These are phyloP conservation scores for Neurospora terricola DNA, from an alignment of 495 filamentous ascomycete genomes.

Conservation along the genomic window DNA sequence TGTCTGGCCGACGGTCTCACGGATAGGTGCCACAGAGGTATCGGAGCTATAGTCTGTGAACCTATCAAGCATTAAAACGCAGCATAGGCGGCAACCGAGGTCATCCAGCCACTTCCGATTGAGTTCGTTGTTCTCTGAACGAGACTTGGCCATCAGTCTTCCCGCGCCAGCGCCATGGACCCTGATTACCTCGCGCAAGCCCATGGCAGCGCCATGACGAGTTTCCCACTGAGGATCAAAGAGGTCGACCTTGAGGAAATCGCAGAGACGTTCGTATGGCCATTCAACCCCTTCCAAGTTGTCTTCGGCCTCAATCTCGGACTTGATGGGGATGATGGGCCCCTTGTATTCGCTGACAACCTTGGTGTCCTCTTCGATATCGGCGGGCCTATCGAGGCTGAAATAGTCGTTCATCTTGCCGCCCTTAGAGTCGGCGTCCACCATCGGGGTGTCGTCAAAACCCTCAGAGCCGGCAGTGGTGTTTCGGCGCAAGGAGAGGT, in stretches of 20 bases:
- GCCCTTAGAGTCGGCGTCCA: slow-evolving; percentile 48
- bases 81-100: slow-evolving; percentile 81
- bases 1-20: slow-evolving; percentile 94
- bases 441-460: slow-evolving; percentile 49
- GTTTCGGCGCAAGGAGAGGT: slow-evolving; percentile 61
- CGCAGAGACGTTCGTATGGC: slow-evolving; percentile 90
- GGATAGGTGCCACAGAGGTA: slow-evolving; percentile 89
- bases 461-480: slow-evolving; percentile 45
- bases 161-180: slow-evolving; percentile 92
- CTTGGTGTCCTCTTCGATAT: slow-evolving; percentile 78
- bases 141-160: slow-evolving; percentile 56
- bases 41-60: slow-evolving; percentile 98
- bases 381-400: slow-evolving; percentile 60
- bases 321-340: slow-evolving; percentile 48
- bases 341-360: slow-evolving; percentile 96
- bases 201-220: slow-evolving; percentile 95
- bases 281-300: slow-evolving; percentile 76
- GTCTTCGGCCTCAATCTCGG: slow-evolving; percentile 56
- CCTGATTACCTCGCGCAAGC: slow-evolving; percentile 79
- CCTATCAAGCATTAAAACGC: slow-evolving; percentile 92
- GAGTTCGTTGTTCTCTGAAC: slow-evolving; percentile 62
- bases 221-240: slow-evolving; percentile 95
- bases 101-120: slow-evolving; percentile 88
- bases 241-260: slow-evolving; percentile 82
- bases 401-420: slow-evolving; percentile 83